Percentiles rank a stretch among this genome's conserved stretches.
Conservation (phyloP, 176 grass and related monocot species). For the Cenchrus purpureus region DNA sequence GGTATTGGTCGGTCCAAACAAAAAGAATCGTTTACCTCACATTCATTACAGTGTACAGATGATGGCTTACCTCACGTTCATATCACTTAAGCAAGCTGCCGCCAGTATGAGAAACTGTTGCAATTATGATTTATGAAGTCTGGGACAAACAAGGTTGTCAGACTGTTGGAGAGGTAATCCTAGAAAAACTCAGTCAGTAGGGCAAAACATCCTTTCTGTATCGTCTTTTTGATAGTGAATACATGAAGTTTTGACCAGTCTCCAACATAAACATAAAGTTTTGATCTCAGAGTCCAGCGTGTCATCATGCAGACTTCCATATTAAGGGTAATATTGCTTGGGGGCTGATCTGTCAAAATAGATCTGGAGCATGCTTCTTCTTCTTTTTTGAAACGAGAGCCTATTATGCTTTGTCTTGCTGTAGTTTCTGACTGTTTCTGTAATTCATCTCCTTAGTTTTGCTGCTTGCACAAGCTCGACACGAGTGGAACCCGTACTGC, state of each 20-base stretch:
- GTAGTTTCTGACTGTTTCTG: too few species aligned
- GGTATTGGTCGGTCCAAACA: neutral
- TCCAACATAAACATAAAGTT: neutral
- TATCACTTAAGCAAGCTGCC: neutral
- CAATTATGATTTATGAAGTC: neutral
- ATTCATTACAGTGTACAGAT: constrained; percentile 16
- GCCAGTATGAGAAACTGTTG: neutral
- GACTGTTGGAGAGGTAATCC: neutral
- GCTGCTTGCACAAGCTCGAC: too few species aligned
- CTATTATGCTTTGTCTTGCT: too few species aligned
- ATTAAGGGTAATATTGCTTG: neutral
- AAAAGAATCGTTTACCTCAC: neutral
- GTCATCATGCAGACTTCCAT: neutral
- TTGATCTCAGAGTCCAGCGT: too few species aligned
- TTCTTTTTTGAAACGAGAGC: too few species aligned
- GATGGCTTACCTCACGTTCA: neutral
- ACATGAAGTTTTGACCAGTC: neutral
- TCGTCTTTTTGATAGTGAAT: neutral
- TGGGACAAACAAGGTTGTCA: neutral
- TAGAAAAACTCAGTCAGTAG: neutral
- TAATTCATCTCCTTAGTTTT: too few species aligned
- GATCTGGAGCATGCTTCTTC: neutral
- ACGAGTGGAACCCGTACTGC: too few species aligned
- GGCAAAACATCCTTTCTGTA: neutral
- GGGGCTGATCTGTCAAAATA: neutral